These are phyloP conservation scores for Zygosaccharomyces gambellarensis DNA, from an alignment of 805 yeast species.

Conservation along the genomic window DNA sequence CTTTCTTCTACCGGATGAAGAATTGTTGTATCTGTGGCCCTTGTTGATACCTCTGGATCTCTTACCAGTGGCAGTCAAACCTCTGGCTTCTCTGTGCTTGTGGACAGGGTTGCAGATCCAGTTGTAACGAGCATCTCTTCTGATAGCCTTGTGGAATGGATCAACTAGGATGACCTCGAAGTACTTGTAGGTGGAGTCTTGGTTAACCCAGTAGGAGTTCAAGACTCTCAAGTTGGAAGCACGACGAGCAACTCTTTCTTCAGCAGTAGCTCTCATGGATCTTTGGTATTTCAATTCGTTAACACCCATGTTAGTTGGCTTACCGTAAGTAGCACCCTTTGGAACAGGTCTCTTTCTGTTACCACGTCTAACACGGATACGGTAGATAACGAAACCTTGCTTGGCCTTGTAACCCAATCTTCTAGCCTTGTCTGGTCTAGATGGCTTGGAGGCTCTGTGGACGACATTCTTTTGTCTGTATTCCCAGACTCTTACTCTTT, in stretches of 20 bases:
- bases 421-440: slow-evolving; percentile 99
- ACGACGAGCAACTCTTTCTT: slow-evolving; percentile 99
- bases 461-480: slow-evolving; percentile 98
- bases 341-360: slow-evolving; percentile 99
- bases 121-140: slow-evolving; percentile 98
- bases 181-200: slow-evolving; percentile 99
- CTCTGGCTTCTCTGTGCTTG: slow-evolving; percentile 99
- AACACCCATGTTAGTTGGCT: slow-evolving; percentile 99
- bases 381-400: slow-evolving; percentile 98
- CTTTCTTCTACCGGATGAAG: slow-evolving; percentile 98
- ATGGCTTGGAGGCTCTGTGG: slow-evolving; percentile 98
- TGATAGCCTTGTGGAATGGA: slow-evolving; percentile 97
- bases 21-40: slow-evolving; percentile 99
- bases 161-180: slow-evolving; percentile 96
- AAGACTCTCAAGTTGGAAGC: slow-evolving; percentile 98
- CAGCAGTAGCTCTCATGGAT: slow-evolving; percentile 96
- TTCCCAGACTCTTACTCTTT: slow-evolving; percentile 99
- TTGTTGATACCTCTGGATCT: slow-evolving; percentile 99
- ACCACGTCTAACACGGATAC: slow-evolving; percentile 99
- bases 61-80: slow-evolving; percentile 97
- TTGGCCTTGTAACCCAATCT: slow-evolving; percentile 99
- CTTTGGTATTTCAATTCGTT: slow-evolving; percentile 99
- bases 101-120: slow-evolving; percentile 99
- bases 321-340: slow-evolving; percentile 99
- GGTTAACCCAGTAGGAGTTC: slow-evolving; percentile 99